Conservation (phyloP, 2,329 filamentous ascomycete species). For the Pyricularia pennisetigena region DNA sequence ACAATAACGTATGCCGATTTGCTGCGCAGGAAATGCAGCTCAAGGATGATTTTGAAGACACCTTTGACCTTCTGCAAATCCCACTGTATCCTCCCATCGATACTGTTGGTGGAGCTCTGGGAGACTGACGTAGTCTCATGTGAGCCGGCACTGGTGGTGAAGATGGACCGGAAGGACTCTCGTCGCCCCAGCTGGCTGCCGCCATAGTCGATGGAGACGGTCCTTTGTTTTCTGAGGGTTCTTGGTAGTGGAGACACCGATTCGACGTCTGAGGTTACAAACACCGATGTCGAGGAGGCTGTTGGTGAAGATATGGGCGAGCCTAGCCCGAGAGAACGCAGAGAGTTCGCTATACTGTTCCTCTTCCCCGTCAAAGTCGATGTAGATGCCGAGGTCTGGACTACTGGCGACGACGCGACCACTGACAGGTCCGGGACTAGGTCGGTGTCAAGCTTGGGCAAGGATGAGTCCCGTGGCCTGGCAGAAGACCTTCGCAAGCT, state of each 20-base stretch:
- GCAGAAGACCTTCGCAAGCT: background rate
- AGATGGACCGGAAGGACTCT: slow-evolving; percentile 19
- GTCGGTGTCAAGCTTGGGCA: background rate
- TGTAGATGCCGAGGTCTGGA: background rate
- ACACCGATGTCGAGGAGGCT: background rate
- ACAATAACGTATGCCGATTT: slow-evolving; percentile 38
- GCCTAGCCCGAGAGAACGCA: background rate
- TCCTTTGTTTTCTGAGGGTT: slow-evolving; percentile 7
- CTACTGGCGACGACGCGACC: background rate
- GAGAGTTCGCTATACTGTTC: background rate
- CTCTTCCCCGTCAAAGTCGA: background rate
- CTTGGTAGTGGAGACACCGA: slow-evolving; percentile 8
- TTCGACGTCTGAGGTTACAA: background rate
- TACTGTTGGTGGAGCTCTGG: slow-evolving; percentile 16
- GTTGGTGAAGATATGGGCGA: background rate
- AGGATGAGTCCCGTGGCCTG: background rate
- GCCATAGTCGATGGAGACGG: background rate
- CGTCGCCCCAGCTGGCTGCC: slow-evolving; percentile 14
- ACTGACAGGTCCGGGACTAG: background rate
- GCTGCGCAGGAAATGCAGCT: slow-evolving; percentile 30
- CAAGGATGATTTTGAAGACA: slow-evolving; percentile 37
- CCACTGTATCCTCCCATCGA: slow-evolving; percentile 21
- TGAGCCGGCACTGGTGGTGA: slow-evolving; percentile 12
- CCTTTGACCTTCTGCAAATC: slow-evolving; percentile 18
- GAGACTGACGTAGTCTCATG: slow-evolving; percentile 16